phyloP scores from a whole-genome alignment of 2,329 filamentous ascomycete species.

The Penicillium sp. region DNA sequence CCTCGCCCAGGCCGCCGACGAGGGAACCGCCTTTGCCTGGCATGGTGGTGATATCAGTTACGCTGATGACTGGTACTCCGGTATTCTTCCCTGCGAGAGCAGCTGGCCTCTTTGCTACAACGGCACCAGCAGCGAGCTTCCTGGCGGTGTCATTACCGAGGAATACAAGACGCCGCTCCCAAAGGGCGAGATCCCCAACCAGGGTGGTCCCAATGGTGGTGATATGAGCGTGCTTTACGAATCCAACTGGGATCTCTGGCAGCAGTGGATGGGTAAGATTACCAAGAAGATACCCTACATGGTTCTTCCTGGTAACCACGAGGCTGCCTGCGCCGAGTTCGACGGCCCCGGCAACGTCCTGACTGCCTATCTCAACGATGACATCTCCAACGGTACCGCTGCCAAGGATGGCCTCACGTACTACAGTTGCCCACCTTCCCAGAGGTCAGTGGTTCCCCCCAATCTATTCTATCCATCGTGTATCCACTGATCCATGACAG shows the following conservation, averaged over 20 bases:
- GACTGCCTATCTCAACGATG: constrained; percentile 49
- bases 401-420: constrained; percentile 44
- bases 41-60: constrained; percentile 54
- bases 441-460: constrained; percentile 34
- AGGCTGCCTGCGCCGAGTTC: constrained; percentile 50
- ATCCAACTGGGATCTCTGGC: constrained; percentile 54
- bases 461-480: not conserved
- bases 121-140: constrained; percentile 44
- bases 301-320: constrained; percentile 53
- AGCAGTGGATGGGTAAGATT: constrained; percentile 49
- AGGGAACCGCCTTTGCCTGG: constrained; percentile 53
- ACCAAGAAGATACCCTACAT: constrained; percentile 50
- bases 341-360: constrained; percentile 47
- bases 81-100: constrained; percentile 50
- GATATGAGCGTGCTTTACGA: constrained; percentile 53
- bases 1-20: constrained; percentile 40
- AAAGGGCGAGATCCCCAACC: constrained; percentile 45
- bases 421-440: constrained; percentile 53
- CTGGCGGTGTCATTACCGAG: constrained; percentile 36
- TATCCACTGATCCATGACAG: constrained; percentile 19
- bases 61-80: constrained; percentile 52
- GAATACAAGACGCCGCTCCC: constrained; percentile 48
- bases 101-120: constrained; percentile 55
- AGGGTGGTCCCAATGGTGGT: constrained; percentile 49
- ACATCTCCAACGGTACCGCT: constrained; percentile 44